A percentile compares a stretch with the other conserved stretches of the same genome.
Evolutionary conservation across 2,329 filamentous ascomycete species (phyloP).

Genomic region (Dactylellina drechsleri): DNA sequence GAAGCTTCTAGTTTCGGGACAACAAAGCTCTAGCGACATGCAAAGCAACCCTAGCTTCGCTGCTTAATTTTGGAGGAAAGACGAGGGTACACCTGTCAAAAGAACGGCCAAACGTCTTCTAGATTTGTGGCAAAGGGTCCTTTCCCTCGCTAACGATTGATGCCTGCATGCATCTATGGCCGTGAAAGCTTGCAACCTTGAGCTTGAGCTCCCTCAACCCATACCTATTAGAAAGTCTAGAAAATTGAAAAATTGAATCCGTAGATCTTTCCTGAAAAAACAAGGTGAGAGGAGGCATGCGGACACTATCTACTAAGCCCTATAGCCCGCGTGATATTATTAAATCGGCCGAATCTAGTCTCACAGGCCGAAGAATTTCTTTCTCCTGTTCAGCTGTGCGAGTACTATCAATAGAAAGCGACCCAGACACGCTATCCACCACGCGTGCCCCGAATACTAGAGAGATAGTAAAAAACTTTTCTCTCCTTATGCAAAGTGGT

Average conservation of each 20-base stretch:
- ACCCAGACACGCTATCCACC: no score
- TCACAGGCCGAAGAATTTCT: neutral
- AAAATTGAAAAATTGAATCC: constrained; percentile 9
- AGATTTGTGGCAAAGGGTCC: constrained; percentile 16
- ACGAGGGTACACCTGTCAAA: no score
- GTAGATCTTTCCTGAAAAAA: constrained; percentile 40
- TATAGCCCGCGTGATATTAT: neutral
- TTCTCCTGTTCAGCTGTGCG: neutral
- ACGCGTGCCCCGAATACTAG: no score
- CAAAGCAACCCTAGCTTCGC: neutral
- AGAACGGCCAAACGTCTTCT: neutral
- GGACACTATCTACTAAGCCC: constrained; percentile 6
- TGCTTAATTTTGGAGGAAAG: neutral
- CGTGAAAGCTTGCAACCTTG: neutral
- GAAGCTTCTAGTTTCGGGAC: neutral
- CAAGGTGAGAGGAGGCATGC: constrained; percentile 32
- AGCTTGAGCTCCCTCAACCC: constrained; percentile 9
- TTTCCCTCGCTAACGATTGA: constrained; percentile 27
- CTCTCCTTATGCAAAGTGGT: constrained; percentile 6
- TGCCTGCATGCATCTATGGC: constrained; percentile 2
- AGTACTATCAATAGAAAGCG: neutral
- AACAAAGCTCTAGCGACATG: neutral
- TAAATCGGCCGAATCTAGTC: constrained; percentile 1
- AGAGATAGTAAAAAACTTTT: constrained; percentile 8
- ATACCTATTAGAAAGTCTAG: neutral